A percentile compares a stretch with the other conserved stretches of the same genome.
Evolutionary conservation across 129 eudicot genomes (phyloP).

Genomic region (Artemisia argyi): DNA sequence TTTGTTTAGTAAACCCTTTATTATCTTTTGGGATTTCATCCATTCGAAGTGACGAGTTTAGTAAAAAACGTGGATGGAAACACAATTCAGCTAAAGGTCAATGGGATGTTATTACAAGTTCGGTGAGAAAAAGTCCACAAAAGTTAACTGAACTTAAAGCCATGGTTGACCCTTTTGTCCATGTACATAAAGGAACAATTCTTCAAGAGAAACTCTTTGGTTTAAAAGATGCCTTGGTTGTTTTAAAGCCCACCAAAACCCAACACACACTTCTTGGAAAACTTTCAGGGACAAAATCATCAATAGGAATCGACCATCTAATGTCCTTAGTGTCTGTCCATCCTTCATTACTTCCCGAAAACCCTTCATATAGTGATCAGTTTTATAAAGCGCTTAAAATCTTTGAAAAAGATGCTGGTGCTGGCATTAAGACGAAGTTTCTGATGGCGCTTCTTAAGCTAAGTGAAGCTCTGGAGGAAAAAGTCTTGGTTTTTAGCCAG

Average conservation of each 20-base stretch:
- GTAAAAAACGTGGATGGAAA: constrained; percentile 26
- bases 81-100: constrained; percentile 26
- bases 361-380: not conserved
- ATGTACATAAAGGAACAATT: constrained; percentile 66
- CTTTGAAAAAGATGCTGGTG: constrained; percentile 27
- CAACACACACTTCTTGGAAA: constrained; percentile 44
- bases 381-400: constrained; percentile 21
- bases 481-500: constrained; percentile 63
- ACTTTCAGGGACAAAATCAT: not conserved
- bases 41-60: constrained; percentile 1
- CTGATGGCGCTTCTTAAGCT: constrained; percentile 51
- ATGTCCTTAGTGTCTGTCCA: constrained; percentile 65
- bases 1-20: constrained; percentile 57
- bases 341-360: constrained; percentile 44
- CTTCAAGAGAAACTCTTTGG: constrained; percentile 59
- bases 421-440: constrained; percentile 63
- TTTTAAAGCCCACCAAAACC: constrained; percentile 51
- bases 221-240: constrained; percentile 50
- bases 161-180: constrained; percentile 66
- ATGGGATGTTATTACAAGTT: constrained; percentile 43
- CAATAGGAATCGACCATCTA: constrained; percentile 31
- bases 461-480: constrained; percentile 45
- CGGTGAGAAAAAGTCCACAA: constrained; percentile 10
- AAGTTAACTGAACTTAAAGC: constrained; percentile 34
- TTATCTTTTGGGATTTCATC: constrained; percentile 27